Base-by-base conservation (phyloP, 2,329 filamentous ascomycete species). In the Nigrospora sphaerica region DNA sequence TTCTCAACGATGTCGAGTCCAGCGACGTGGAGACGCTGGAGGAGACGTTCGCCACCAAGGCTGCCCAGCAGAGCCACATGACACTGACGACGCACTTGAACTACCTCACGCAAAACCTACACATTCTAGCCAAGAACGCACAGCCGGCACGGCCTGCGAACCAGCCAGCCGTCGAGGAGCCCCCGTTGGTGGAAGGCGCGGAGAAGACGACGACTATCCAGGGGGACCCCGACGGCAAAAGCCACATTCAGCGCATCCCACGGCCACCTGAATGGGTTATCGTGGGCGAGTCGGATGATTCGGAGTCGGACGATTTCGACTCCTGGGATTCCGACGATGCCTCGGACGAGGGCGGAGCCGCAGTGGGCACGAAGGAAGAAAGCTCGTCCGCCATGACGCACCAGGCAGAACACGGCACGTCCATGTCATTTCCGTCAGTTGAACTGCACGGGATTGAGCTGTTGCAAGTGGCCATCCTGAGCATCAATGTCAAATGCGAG, bases 371-470 rank as follows among this genome's bases (percentile, higher is more conserved):
- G 4, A 49, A 56, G 3, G 40, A 47, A 4, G 39, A 46, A 7
- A 59, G 58, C 39, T 49, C 54, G n/a, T 51, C 60, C 14, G 51
- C 62, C 5, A 51, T 63, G 7, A 61, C 66, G 3, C 66, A 68
- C 23, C 69, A 69, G 1, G 62, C 71, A 2, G 86, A 89, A 57
- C 73, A 75, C 45, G 88, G 88, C 19, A 85, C 88, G n/a, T 80
- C 86, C 45, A 72, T 95, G 9, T 88, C 84, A 0, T 89, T 93
- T 55, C 88, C 89, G 0, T 81, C 77, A 23, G 69, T 93, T 48
- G 86, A 92, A 57, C 75, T 95, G 2, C 77, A 88, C 59, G 80
- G 84, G 34, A 84, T 93, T 49, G 88, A 93, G 58, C 66, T 93
- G 2, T 71, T 95, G 10, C 81, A 91, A 54, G 65, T 92, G 1